Base-by-base conservation (phyloP, 2,329 filamentous ascomycete species). In the Exophiala mesophila region DNA sequence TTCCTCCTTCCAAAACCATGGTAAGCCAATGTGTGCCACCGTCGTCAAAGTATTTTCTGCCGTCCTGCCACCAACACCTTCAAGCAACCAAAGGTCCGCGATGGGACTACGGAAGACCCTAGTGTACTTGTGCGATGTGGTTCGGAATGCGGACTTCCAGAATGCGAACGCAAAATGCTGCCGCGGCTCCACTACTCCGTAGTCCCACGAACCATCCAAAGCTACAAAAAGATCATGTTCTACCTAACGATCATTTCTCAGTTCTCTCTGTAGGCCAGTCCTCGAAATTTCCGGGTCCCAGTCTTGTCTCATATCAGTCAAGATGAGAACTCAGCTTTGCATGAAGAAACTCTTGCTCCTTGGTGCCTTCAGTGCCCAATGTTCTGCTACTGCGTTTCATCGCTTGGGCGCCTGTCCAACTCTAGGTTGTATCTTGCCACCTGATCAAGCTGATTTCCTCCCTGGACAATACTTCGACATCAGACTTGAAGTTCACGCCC, bases 381-480 rank as follows among this genome's bases (percentile, higher is more conserved):
- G 47, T 18, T 26, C 59, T 41, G 72, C 72, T 24, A 73, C 77
- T 60, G 73, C 71, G n/a, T 77, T 72, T 57, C 73, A 73, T 55
- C 66, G 75, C 41, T 62, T 78, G 19, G 74, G 73, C 49, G 66
- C 70, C 41, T 78, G 76, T 56, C 76, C 76, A 21, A 70, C 67
- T 3, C 60, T 79, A 41, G 76, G 75, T 57, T 75, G 72, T 49
- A 66, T 79, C 43, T 72, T 78, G 42, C 76, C 76, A 36, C 76
- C 76, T 15, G 75, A 78, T 52, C 73, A 78, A 67, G 80, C 83
- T 51, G 86, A 92, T 57, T 92, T 92, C 67, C 74, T 94, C 2
- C 81, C 86, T 4, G 86, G 86, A 9, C 86, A 92, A 66, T 82
- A 78, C 62, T 92, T 92, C 58, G 87, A 92, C 60, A 81, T 94